Conservation (phyloP, 371 early-diverging fungal species). For the Haplosporangium sp. region DNA sequence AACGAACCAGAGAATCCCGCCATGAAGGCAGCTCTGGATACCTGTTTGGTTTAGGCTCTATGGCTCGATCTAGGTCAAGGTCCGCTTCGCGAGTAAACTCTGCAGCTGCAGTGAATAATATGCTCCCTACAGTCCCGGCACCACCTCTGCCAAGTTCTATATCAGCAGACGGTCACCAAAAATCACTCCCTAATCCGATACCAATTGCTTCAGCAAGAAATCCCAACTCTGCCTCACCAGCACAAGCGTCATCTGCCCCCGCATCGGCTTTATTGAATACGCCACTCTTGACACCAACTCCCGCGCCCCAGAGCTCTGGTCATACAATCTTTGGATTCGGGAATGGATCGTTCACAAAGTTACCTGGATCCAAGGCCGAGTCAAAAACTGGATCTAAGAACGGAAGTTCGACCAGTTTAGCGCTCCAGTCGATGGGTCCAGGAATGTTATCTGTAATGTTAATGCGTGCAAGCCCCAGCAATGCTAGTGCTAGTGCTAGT, state of each 20-base stretch:
- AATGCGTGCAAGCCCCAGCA: conserved; percentile 40
- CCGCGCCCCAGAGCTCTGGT: conserved; percentile 9
- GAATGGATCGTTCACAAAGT: conserved; percentile 28
- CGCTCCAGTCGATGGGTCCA: conserved; percentile 38
- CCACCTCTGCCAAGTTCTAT: neutral
- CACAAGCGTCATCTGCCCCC: neutral
- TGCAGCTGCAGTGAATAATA: neutral
- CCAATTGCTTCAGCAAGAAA: neutral
- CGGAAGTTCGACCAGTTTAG: conserved; percentile 43
- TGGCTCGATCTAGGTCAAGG: conserved; percentile 31
- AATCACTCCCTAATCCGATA: neutral
- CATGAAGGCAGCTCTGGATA: conserved; percentile 44
- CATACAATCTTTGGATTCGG: conserved; percentile 43
- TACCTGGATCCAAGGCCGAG: conserved; percentile 40
- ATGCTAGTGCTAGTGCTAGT: neutral
- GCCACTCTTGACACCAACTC: neutral
- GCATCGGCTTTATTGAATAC: neutral
- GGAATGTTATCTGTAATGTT: conserved; percentile 52
- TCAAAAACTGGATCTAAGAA: conserved; percentile 42
- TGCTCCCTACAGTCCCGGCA: neutral
- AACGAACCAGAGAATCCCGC: conserved; percentile 28
- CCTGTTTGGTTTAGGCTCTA: conserved; percentile 35
- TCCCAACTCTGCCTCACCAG: neutral
- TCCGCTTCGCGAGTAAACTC: conserved; percentile 42
- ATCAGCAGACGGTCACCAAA: neutral